Percentiles rank a stretch among this genome's conserved stretches.
Conservation (phyloP, 164 flowering plant species). For the Annona squamosa region DNA sequence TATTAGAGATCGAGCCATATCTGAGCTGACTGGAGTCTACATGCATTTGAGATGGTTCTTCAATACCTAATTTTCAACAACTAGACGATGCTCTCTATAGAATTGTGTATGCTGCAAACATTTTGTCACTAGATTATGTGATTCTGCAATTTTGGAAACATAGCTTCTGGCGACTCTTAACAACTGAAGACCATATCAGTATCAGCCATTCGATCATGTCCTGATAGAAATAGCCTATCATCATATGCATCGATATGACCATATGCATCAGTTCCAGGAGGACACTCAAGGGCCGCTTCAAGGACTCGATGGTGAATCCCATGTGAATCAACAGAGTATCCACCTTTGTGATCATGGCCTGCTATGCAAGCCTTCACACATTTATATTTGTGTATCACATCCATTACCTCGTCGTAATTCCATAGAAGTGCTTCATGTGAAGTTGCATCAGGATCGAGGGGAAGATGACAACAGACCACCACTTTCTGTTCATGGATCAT, state of each 20-base stretch:
- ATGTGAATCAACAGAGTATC: slow-evolving; percentile 62
- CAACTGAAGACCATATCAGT: slow-evolving; percentile 51
- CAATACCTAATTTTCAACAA: neutral
- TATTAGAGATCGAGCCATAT: neutral
- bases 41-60: neutral
- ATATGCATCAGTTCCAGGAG: slow-evolving; percentile 73
- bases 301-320: slow-evolving; percentile 81
- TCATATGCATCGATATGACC: slow-evolving; percentile 66
- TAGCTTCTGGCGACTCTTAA: neutral
- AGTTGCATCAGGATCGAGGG: slow-evolving; percentile 65
- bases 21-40: neutral
- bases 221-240: slow-evolving; percentile 52
- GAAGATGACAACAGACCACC: slow-evolving; percentile 82
- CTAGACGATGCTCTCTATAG: neutral
- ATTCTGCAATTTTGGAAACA: neutral
- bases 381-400: slow-evolving; percentile 53
- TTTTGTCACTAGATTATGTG: too few species aligned
- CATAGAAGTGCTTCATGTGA: slow-evolving; percentile 61
- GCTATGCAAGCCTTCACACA: slow-evolving; percentile 84
- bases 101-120: neutral
- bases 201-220: slow-evolving; percentile 55
- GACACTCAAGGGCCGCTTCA: slow-evolving; percentile 94
- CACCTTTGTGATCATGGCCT: slow-evolving; percentile 91
- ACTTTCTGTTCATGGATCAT: slow-evolving; percentile 55
- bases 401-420: slow-evolving; percentile 91